Evolutionary conservation across 2,329 filamentous ascomycete species (phyloP).

Genomic region (Neonectria faginata): DNA sequence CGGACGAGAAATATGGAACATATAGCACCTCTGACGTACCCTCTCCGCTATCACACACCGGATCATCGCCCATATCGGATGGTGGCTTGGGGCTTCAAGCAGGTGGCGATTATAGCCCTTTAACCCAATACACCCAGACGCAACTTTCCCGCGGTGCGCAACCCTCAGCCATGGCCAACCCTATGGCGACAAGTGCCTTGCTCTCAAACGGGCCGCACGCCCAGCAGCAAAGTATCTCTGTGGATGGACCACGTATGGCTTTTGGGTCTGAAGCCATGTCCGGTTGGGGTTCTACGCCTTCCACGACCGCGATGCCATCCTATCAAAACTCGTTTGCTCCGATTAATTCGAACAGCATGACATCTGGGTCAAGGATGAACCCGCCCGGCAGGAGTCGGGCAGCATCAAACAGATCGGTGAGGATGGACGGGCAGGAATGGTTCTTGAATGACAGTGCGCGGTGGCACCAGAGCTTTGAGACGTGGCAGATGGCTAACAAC

Average conservation of each 20-base stretch:
- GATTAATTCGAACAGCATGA: slow-evolving; percentile 32
- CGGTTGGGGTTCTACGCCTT: slow-evolving; percentile 42
- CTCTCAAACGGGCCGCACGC: slow-evolving; percentile 25
- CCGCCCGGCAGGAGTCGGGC: slow-evolving; percentile 39
- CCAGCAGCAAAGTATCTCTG: slow-evolving; percentile 35
- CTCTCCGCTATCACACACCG: slow-evolving; percentile 60
- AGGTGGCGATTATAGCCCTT: slow-evolving; percentile 50
- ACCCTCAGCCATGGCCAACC: slow-evolving; percentile 30
- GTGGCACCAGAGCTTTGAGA: slow-evolving; percentile 69
- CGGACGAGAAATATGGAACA: slow-evolving; percentile 82
- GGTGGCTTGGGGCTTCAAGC: slow-evolving; percentile 38
- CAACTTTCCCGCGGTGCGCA: slow-evolving; percentile 42
- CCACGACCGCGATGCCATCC: slow-evolving; percentile 36
- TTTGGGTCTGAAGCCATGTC: slow-evolving; percentile 42
- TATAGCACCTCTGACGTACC: slow-evolving; percentile 73
- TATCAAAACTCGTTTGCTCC: slow-evolving; percentile 40
- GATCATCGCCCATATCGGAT: slow-evolving; percentile 48
- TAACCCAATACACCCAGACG: slow-evolving; percentile 49
- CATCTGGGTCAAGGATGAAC: slow-evolving; percentile 28
- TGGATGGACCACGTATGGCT: slow-evolving; percentile 38
- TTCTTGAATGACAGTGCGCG: slow-evolving; percentile 68
- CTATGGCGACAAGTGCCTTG: slow-evolving; percentile 33
- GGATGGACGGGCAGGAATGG: slow-evolving; percentile 67
- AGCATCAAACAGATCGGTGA: slow-evolving; percentile 39
- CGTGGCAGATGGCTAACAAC: slow-evolving; percentile 58